These are phyloP conservation scores for Hypoxylon crocopeplum DNA, from an alignment of 495 filamentous ascomycete species.

Conservation along the genomic window DNA sequence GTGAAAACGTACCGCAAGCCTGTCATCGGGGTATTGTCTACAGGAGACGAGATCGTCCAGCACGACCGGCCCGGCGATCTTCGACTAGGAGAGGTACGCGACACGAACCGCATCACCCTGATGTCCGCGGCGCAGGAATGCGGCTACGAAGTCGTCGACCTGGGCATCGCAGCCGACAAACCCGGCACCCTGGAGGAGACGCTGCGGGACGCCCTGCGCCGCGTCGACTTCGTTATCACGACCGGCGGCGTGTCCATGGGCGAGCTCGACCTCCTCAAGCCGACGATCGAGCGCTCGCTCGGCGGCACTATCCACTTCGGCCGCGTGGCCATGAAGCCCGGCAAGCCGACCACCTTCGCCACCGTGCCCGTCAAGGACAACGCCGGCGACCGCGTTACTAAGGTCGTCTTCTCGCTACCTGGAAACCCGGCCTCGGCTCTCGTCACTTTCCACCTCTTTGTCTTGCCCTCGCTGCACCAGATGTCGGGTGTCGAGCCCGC, in stretches of 20 bases:
- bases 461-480: constrained; percentile 84
- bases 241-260: constrained; percentile 98
- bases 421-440: constrained; percentile 94
- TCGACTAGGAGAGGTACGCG: constrained; percentile 82
- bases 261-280: constrained; percentile 95
- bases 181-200: constrained; percentile 76
- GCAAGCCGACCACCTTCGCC: constrained; percentile 96
- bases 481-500: constrained; percentile 64
- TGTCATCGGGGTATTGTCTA: constrained; percentile 85
- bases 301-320: constrained; percentile 97
- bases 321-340: constrained; percentile 95
- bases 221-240: constrained; percentile 85
- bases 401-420: constrained; percentile 87
- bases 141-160: constrained; percentile 80
- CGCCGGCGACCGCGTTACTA: constrained; percentile 62
- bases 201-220: constrained; percentile 73
- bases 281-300: constrained; percentile 88
- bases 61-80: constrained; percentile 70
- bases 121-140: constrained; percentile 76
- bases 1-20: constrained; percentile 81
- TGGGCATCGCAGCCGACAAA: constrained; percentile 87
- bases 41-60: constrained; percentile 90
- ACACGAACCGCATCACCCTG: constrained; percentile 89
- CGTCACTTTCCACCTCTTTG: constrained; percentile 93
- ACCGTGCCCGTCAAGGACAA: constrained; percentile 75